phyloP scores from a whole-genome alignment of 306 rosid genomes.

The Rosa persica region DNA sequence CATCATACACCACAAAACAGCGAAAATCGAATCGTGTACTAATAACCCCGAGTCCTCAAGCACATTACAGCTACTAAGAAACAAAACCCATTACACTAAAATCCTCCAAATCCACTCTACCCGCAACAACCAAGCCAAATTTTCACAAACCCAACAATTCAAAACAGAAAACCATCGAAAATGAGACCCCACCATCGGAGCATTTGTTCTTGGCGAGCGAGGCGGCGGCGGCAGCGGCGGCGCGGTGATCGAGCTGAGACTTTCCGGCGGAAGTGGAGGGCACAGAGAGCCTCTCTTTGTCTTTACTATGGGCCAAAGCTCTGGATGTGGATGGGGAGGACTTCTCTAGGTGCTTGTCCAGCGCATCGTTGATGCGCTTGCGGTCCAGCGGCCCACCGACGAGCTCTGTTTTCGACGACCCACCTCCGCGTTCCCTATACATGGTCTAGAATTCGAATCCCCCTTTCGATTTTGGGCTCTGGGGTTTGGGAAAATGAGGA shows the following conservation, averaged over 20 bases:
- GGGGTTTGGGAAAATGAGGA: not conserved
- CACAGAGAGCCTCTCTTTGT: conserved; percentile 49
- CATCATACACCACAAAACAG: not conserved
- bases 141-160: not conserved
- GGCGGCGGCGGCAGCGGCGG: conserved; percentile 25
- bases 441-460: conserved; percentile 23
- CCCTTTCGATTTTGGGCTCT: not conserved
- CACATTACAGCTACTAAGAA: not conserved
- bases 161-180: not conserved
- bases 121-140: not conserved
- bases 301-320: conserved; percentile 39
- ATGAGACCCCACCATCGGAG: conserved; percentile 46
- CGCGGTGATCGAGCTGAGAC: conserved; percentile 60
- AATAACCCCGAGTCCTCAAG: not conserved
- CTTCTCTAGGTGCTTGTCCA: conserved; percentile 64
- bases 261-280: conserved; percentile 59
- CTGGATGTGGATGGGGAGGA: conserved; percentile 58
- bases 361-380: conserved; percentile 69
- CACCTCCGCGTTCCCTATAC: conserved; percentile 61
- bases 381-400: conserved; percentile 53
- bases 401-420: conserved; percentile 56
- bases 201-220: conserved; percentile 53
- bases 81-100: not conserved
- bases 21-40: not conserved
- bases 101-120: conserved; percentile 4